These are phyloP conservation scores for Thinopyrum obtusiflorum DNA, from an alignment of 202 grass and related monocot species.

Conservation along the genomic window DNA sequence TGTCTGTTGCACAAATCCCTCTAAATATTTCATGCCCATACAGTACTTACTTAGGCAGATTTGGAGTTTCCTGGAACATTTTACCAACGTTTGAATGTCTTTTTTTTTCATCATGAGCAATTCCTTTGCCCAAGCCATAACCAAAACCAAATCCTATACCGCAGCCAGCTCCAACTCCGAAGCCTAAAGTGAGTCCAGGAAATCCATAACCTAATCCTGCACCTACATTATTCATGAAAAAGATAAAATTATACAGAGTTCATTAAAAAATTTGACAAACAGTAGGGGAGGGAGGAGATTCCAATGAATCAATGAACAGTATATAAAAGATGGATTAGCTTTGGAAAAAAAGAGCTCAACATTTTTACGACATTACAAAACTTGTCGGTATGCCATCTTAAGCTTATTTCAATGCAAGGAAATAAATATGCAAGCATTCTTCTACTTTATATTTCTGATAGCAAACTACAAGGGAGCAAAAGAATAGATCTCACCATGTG, in stretches of 20 bases:
- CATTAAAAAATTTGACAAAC: not conserved
- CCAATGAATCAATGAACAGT: not conserved
- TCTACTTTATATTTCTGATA: not conserved
- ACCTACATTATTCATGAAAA: slow-evolving; percentile 44
- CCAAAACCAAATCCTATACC: slow-evolving; percentile 90
- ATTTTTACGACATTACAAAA: not conserved
- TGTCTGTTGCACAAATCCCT: not conserved
- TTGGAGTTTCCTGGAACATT: slow-evolving; percentile 49
- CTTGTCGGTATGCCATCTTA: not conserved
- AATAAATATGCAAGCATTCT: slow-evolving; percentile 13
- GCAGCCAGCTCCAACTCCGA: slow-evolving; percentile 83
- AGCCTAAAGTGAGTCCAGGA: slow-evolving; percentile 72
- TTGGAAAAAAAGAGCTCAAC: not conserved
- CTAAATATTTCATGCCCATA: not conserved
- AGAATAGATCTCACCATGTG: not conserved
- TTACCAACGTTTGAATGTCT: slow-evolving; percentile 77
- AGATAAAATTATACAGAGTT: not conserved
- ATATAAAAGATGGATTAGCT: not conserved
- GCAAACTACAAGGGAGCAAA: not conserved
- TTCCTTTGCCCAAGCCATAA: slow-evolving; percentile 77
- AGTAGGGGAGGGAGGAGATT: not conserved
- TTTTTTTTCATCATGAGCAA: slow-evolving; percentile 51
- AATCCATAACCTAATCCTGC: slow-evolving; percentile 70
- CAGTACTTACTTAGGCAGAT: slow-evolving; percentile 44
- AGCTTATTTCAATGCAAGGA: not conserved